phyloP scores from a whole-genome alignment of 805 yeast species.

The Saccharomycopsis sp. region DNA sequence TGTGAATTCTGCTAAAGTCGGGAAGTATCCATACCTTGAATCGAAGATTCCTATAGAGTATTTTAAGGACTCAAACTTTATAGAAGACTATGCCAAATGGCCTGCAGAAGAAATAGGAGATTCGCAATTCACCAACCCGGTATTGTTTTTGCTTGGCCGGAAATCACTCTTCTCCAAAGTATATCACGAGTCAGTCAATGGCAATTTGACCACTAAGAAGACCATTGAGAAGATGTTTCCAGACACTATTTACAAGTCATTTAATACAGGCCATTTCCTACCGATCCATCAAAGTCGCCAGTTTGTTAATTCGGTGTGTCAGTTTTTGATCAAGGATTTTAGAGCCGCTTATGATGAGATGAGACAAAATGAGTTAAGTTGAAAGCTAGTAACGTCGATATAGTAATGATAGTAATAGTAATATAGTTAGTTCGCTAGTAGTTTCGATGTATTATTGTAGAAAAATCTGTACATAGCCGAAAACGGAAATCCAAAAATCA shows the following conservation, averaged over 20 bases:
- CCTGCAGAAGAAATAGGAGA: not conserved
- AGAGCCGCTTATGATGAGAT: slow-evolving; percentile 14
- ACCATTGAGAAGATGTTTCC: slow-evolving; percentile 25
- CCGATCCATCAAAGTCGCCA: slow-evolving; percentile 10
- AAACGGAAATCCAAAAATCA: too few relatives aligned
- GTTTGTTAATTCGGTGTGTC: slow-evolving; percentile 18
- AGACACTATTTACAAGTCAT: slow-evolving; percentile 24
- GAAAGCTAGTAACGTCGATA: too few relatives aligned
- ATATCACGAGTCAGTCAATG: not conserved
- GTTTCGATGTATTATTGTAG: too few relatives aligned
- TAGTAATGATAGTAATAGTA: too few relatives aligned
- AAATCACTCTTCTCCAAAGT: not conserved
- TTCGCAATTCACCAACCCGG: slow-evolving; percentile 4
- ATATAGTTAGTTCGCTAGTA: too few relatives aligned
- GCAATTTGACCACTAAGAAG: not conserved
- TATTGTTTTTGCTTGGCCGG: slow-evolving; percentile 19
- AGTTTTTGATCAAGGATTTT: slow-evolving; percentile 15
- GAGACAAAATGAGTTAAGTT: slow-evolving; percentile 2
- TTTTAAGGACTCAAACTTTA: not conserved
- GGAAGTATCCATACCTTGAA: slow-evolving; percentile 10
- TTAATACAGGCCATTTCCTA: slow-evolving; percentile 27
- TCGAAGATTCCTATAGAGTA: slow-evolving; percentile 12
- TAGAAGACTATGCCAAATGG: slow-evolving; percentile 11
- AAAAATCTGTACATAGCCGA: too few relatives aligned
- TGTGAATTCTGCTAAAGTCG: slow-evolving; percentile 1